phyloP scores from a whole-genome alignment of 352 stramenopile genomes.

The Phytophthora palmivora region DNA sequence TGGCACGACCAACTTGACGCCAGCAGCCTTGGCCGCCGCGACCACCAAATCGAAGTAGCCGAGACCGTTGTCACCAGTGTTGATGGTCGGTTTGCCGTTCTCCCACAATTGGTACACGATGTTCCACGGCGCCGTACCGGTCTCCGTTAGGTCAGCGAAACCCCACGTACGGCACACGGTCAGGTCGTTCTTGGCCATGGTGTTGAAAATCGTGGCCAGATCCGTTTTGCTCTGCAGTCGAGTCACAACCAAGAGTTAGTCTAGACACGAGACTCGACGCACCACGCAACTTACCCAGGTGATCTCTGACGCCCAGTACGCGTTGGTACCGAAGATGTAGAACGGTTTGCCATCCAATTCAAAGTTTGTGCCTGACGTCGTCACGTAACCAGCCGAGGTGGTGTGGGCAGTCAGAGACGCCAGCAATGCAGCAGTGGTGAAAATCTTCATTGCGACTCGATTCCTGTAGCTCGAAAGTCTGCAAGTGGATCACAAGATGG shows the following conservation, averaged over 20 bases:
- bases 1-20: constrained; percentile 45
- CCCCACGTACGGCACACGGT: constrained; percentile 39
- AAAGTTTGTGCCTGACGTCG: constrained; percentile 40
- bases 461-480: constrained; percentile 20
- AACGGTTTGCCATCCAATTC: constrained; percentile 37
- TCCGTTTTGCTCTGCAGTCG: constrained; percentile 31
- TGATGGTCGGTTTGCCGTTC: constrained; percentile 34
- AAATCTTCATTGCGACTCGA: constrained; percentile 32
- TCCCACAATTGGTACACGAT: constrained; percentile 45
- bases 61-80: constrained; percentile 37
- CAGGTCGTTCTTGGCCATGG: constrained; percentile 39
- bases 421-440: constrained; percentile 19
- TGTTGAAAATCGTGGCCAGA: constrained; percentile 39
- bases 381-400: constrained; percentile 31
- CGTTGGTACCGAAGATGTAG: constrained; percentile 44
- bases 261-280: not conserved
- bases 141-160: constrained; percentile 29
- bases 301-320: constrained; percentile 35
- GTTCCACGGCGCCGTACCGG: constrained; percentile 27
- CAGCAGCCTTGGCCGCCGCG: constrained; percentile 36
- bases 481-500: constrained; percentile 28
- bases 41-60: constrained; percentile 43
- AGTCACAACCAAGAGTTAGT: not conserved
- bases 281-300: constrained; percentile 29
- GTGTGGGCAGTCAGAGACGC: constrained; percentile 12